Percentiles rank a stretch among this genome's conserved stretches.
Evolutionary conservation across 169 alveolate genomes (phyloP).

Genomic region (Eimeria sp.): DNA sequence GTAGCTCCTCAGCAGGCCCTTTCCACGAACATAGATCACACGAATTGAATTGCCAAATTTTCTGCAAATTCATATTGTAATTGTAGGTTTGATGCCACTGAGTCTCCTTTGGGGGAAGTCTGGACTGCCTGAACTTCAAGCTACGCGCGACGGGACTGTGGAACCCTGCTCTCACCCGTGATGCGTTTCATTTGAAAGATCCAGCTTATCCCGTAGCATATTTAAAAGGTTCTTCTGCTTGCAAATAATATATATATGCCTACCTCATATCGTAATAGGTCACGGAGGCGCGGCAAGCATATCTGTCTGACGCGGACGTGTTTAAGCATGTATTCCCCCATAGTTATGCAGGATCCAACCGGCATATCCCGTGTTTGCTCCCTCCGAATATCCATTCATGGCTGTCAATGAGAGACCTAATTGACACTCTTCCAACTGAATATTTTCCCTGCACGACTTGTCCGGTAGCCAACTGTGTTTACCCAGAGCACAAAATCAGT

Average conservation of each 20-base stretch:
- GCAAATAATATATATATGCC: neutral
- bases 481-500: neutral
- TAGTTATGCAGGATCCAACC: neutral
- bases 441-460: neutral
- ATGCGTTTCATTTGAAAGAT: neutral
- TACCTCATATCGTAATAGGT: neutral
- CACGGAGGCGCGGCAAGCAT: neutral
- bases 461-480: neutral
- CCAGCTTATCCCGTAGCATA: neutral
- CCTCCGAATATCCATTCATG: neutral
- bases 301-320: neutral
- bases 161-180: slow-evolving; percentile 10
- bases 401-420: neutral
- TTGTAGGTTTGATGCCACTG: neutral
- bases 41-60: neutral
- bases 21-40: neutral
- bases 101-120: neutral
- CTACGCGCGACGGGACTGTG: neutral
- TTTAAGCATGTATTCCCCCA: neutral
- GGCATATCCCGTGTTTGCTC: too few species aligned
- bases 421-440: neutral
- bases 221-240: neutral
- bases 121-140: neutral
- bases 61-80: neutral
- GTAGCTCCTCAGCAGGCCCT: neutral